phyloP scores from a whole-genome alignment of 129 eudicot genomes.

The Pulicaria dysenterica region DNA sequence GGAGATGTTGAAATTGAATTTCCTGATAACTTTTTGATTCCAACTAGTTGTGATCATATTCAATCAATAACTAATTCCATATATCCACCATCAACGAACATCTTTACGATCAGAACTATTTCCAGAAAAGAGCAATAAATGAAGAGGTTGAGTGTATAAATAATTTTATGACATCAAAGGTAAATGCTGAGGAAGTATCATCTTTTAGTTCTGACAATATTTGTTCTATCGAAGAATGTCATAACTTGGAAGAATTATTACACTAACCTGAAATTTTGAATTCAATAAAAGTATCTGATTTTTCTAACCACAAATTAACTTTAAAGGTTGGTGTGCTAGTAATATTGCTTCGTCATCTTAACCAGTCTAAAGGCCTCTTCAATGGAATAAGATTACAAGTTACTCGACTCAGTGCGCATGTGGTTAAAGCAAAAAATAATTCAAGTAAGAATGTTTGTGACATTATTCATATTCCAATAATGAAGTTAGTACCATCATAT shows the following conservation, averaged over 20 bases:
- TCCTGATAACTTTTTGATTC: too few species aligned
- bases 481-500: neutral
- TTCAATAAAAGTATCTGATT: neutral
- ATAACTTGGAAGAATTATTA: too few species aligned
- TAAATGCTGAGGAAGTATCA: neutral
- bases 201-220: neutral
- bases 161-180: too few species aligned
- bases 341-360: neutral
- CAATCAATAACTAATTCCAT: neutral
- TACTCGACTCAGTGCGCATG: too few species aligned
- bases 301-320: neutral
- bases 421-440: too few species aligned
- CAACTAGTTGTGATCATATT: too few species aligned
- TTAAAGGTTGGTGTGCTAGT: neutral
- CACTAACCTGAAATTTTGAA: too few species aligned
- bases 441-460: neutral
- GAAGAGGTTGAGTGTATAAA: too few species aligned
- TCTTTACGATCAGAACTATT: neutral
- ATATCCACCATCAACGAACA: neutral
- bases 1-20: too few species aligned
- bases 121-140: too few species aligned
- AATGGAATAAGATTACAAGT: neutral
- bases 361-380: neutral
- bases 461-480: neutral
- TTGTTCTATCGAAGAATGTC: too few species aligned